Conservation (phyloP, 1,139 yeast genomes). For the Debaryomyces coudertii region DNA sequence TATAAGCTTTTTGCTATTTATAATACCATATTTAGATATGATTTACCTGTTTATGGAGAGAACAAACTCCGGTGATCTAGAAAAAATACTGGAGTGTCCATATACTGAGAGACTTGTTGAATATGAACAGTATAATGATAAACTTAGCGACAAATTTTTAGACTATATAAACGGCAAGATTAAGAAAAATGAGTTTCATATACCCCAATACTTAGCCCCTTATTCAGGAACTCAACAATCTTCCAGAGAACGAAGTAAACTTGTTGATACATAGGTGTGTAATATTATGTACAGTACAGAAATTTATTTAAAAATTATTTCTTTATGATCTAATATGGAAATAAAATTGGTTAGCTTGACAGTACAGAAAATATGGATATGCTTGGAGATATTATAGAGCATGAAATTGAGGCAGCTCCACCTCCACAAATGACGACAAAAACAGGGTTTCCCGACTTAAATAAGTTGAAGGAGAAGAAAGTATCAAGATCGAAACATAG, state of each 20-base stretch:
- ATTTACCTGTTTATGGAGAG: slow-evolving; percentile 16
- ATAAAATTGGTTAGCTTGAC: not conserved
- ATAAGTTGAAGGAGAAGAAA: slow-evolving; percentile 25
- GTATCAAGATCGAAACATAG: slow-evolving; percentile 30
- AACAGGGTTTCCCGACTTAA: slow-evolving; percentile 50
- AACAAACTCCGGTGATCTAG: slow-evolving; percentile 11
- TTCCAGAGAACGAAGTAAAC: not conserved
- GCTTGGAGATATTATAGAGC: slow-evolving; percentile 77
- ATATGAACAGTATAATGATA: slow-evolving; percentile 16
- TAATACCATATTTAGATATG: slow-evolving; percentile 38
- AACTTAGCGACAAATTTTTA: slow-evolving; percentile 24
- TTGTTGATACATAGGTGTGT: not conserved
- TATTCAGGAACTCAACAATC: not conserved
- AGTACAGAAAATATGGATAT: slow-evolving; percentile 54
- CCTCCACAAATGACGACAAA: slow-evolving; percentile 29
- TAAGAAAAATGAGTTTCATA: slow-evolving; percentile 19
- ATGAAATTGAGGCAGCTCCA: slow-evolving; percentile 46
- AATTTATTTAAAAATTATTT: not conserved
- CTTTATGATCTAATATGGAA: not conserved
- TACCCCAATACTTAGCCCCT: slow-evolving; percentile 23
- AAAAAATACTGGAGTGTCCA: slow-evolving; percentile 8
- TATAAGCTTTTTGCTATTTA: slow-evolving; percentile 24
- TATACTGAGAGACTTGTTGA: slow-evolving; percentile 1
- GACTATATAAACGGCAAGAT: slow-evolving; percentile 25
- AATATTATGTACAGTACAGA: slow-evolving; percentile 7